phyloP scores from a whole-genome alignment of 768 basidiomycete species.

The Kwoniella sp. region DNA sequence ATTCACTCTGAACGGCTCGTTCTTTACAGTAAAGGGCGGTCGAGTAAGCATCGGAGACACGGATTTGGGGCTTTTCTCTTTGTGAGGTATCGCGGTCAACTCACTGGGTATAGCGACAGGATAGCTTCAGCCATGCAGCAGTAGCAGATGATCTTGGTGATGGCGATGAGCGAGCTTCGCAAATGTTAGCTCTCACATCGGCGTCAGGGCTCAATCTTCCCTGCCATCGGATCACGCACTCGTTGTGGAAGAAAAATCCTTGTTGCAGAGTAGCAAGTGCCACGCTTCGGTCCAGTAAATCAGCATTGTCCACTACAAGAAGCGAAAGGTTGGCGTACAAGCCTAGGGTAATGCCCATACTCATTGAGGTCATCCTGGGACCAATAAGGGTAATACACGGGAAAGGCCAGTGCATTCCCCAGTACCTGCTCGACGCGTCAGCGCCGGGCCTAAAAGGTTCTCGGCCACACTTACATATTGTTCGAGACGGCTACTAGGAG shows the following conservation, averaged over 20 bases:
- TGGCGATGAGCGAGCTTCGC: neutral
- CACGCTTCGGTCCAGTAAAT: constrained; percentile 1
- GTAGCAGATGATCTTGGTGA: constrained; percentile 19
- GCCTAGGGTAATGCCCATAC: constrained; percentile 31
- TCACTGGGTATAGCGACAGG: constrained; percentile 19
- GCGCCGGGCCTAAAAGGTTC: too few relatives aligned
- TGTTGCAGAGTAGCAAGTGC: constrained; percentile 20
- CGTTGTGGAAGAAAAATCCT: constrained; percentile 19
- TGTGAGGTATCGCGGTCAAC: neutral
- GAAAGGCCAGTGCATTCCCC: constrained; percentile 32
- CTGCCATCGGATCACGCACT: constrained; percentile 1
- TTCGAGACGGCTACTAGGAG: constrained; percentile 27
- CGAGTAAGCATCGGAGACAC: neutral
- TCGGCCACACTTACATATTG: constrained; percentile 33
- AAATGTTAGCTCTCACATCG: neutral
- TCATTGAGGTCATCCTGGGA: constrained; percentile 30
- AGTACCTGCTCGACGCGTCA: constrained; percentile 17
- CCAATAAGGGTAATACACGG: constrained; percentile 34
- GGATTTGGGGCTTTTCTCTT: neutral
- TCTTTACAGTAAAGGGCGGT: constrained; percentile 17
- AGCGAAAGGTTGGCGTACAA: constrained; percentile 14
- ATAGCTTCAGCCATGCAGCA: constrained; percentile 5
- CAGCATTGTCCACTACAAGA: neutral
- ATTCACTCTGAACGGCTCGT: constrained; percentile 21
- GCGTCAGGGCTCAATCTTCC: too few relatives aligned